These are phyloP conservation scores for Dovyalis caffra DNA, from an alignment of 345 rosid species.

Conservation along the genomic window DNA sequence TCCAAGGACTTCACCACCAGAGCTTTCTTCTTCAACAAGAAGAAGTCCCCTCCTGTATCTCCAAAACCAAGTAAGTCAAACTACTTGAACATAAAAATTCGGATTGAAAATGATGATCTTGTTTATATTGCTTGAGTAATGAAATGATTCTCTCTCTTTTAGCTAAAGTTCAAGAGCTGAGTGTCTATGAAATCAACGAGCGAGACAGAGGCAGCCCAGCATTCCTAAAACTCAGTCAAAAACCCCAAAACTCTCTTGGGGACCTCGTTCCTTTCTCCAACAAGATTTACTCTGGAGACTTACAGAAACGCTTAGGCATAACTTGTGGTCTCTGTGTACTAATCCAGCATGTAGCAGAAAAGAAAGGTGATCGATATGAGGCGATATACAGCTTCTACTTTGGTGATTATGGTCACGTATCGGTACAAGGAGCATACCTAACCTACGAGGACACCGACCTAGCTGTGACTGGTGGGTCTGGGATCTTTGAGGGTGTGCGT, in stretches of 20 bases:
- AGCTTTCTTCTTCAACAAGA: slow-evolving; percentile 18
- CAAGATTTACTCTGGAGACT: slow-evolving; percentile 33
- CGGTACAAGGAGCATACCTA: slow-evolving; percentile 21
- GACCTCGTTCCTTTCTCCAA: slow-evolving; percentile 56
- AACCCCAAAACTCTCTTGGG: slow-evolving; percentile 36
- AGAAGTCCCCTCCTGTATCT: slow-evolving; percentile 1
- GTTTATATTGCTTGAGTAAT: background rate
- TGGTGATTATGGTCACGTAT: slow-evolving; percentile 21
- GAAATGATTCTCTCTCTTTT: background rate
- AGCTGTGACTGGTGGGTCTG: slow-evolving; percentile 23
- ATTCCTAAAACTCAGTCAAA: slow-evolving; percentile 40
- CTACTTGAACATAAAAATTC: background rate
- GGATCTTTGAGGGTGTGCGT: slow-evolving; percentile 20
- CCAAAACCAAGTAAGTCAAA: background rate
- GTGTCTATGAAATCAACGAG: slow-evolving; percentile 57
- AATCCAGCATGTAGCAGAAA: slow-evolving; percentile 20
- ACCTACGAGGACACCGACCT: slow-evolving; percentile 17
- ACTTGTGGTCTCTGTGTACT: slow-evolving; percentile 18
- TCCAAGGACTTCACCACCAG: background rate
- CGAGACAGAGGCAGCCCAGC: slow-evolving; percentile 55
- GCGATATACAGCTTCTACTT: slow-evolving; percentile 29
- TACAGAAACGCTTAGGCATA: slow-evolving; percentile 18
- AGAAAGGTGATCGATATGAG: slow-evolving; percentile 28
- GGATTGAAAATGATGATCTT: background rate
- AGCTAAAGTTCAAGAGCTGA: slow-evolving; percentile 46